A percentile compares a stretch with the other conserved stretches of the same genome.
Conservation (phyloP, 352 stramenopile species). For the Globisporangium rhizosaccharum region DNA sequence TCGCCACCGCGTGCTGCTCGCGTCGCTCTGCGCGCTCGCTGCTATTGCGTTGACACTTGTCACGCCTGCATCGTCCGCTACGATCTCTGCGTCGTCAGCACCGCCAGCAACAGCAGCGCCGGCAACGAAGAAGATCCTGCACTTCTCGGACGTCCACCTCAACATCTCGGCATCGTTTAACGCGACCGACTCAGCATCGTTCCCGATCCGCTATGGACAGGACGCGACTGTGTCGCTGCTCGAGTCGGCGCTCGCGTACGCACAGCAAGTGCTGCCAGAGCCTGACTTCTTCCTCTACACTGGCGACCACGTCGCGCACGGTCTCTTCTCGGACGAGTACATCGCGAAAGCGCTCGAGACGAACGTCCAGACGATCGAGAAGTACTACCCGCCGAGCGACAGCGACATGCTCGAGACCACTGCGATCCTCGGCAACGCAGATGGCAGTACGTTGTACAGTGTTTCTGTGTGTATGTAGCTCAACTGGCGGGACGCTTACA, state of each 20-base stretch:
- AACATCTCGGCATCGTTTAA: conserved; percentile 56
- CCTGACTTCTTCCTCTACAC: conserved; percentile 81
- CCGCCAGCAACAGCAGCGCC: not conserved
- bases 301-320: conserved; percentile 71
- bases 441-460: conserved; percentile 37
- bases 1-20: too few species aligned
- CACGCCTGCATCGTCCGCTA: not conserved
- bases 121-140: conserved; percentile 43
- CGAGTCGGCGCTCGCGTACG: conserved; percentile 62
- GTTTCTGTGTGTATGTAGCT: not conserved
- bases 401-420: conserved; percentile 40
- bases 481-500: not conserved
- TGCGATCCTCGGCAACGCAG: conserved; percentile 77
- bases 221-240: conserved; percentile 58
- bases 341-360: conserved; percentile 53
- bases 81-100: not conserved
- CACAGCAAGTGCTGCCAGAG: conserved; percentile 39
- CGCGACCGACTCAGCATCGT: conserved; percentile 23
- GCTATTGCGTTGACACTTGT: not conserved
- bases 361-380: conserved; percentile 66
- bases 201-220: conserved; percentile 42
- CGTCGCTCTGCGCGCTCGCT: not conserved
- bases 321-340: conserved; percentile 51
- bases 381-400: conserved; percentile 44
- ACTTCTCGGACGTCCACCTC: conserved; percentile 85